Percentiles rank a stretch among this genome's conserved stretches.
Conservation (phyloP, 768 basidiomycete genomes). For the Suillus cothurnatus region DNA sequence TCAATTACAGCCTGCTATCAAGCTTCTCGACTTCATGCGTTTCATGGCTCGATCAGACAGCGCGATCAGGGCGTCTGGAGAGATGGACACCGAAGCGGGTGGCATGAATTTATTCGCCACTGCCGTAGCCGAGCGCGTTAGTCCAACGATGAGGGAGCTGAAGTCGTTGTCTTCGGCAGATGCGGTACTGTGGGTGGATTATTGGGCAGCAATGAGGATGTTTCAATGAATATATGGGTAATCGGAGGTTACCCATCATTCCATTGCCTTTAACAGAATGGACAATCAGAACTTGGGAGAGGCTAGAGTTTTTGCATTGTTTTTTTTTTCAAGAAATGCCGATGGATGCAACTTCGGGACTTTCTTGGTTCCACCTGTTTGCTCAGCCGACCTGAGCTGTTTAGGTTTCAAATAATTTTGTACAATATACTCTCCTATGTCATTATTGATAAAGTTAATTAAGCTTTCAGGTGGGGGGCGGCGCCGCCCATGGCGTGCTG, state of each 20-base stretch:
- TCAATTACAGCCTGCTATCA: constrained; percentile 30
- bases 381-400: background rate
- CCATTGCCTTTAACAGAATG: background rate
- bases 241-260: background rate
- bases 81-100: constrained; percentile 3
- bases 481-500: no score
- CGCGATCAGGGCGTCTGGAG: constrained; percentile 4
- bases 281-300: background rate
- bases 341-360: background rate
- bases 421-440: no score
- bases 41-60: constrained; percentile 20
- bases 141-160: constrained; percentile 31
- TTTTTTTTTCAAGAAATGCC: background rate
- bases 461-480: no score
- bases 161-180: constrained; percentile 23
- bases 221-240: constrained; percentile 7
- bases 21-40: constrained; percentile 31
- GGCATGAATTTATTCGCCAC: constrained; percentile 23
- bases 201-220: constrained; percentile 34
- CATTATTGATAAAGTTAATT: no score
- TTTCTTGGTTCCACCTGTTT: background rate
- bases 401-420: no score
- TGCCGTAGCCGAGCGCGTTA: constrained; percentile 28
- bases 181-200: constrained; percentile 34
- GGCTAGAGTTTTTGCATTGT: no score